phyloP scores from a whole-genome alignment of 2,329 filamentous ascomycete species.

The Colletotrichum cordylinicola region DNA sequence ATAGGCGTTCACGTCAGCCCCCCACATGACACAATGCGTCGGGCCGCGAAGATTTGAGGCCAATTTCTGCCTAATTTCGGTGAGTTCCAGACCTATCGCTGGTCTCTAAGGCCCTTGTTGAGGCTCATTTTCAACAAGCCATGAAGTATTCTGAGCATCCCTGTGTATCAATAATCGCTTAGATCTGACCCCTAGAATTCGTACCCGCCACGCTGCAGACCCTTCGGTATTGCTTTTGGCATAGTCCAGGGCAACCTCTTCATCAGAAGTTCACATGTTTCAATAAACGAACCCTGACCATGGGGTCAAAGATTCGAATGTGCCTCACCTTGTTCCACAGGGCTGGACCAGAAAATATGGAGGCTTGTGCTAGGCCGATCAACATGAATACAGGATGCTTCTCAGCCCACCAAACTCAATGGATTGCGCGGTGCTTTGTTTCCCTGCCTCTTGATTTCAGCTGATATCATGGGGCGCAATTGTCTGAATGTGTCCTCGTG shows the following conservation, averaged over 20 bases:
- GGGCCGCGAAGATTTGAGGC: background rate
- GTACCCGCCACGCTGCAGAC: background rate
- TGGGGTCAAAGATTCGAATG: background rate
- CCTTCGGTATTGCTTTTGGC: background rate
- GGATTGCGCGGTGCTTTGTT: too few relatives aligned
- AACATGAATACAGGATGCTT: too few relatives aligned
- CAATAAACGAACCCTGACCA: too few relatives aligned
- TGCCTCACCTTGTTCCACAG: background rate
- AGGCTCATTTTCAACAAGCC: background rate
- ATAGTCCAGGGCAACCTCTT: background rate
- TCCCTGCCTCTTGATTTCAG: too few relatives aligned
- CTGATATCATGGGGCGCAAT: too few relatives aligned
- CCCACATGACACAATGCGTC: background rate
- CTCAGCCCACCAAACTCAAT: too few relatives aligned
- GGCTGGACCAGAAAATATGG: background rate
- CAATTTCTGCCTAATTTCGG: background rate
- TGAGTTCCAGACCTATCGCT: background rate
- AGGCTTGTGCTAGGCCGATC: too few relatives aligned
- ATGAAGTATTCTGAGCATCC: background rate
- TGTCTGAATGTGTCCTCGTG: too few relatives aligned
- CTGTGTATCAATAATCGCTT: background rate
- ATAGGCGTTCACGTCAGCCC: too few relatives aligned
- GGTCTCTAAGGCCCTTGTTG: background rate
- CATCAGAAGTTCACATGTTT: too few relatives aligned
- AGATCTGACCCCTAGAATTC: background rate